phyloP scores from a whole-genome alignment of 371 early-diverging fungal species.

The Rhizopus arrhizus region DNA sequence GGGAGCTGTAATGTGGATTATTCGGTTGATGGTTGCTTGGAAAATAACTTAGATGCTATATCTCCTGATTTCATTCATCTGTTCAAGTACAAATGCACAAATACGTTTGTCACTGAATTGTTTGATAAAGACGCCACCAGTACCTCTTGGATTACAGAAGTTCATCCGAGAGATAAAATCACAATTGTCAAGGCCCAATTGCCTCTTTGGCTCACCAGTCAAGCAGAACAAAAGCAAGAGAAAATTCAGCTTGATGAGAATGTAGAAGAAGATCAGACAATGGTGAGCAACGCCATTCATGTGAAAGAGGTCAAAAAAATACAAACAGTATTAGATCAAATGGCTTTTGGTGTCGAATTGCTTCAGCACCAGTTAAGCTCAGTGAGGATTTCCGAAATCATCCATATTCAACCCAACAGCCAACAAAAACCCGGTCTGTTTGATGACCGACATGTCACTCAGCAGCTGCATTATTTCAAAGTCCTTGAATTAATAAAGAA shows the following conservation, averaged over 20 bases:
- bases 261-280: conserved; percentile 1
- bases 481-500: conserved; percentile 40
- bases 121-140: conserved; percentile 43
- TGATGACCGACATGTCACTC: conserved; percentile 37
- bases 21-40: conserved; percentile 72
- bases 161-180: conserved; percentile 56
- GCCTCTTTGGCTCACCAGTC: conserved; percentile 34
- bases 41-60: conserved; percentile 68
- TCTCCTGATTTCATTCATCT: conserved; percentile 81
- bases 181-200: conserved; percentile 65
- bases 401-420: conserved; percentile 56
- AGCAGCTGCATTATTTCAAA: conserved; percentile 48
- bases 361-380: conserved; percentile 39
- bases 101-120: conserved; percentile 62
- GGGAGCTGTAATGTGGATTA: conserved; percentile 61
- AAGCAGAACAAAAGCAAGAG: not conserved
- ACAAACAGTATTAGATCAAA: conserved; percentile 30
- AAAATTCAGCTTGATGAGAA: not conserved
- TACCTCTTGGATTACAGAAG: conserved; percentile 43
- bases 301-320: not conserved
- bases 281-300: no score
- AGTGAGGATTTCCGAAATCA: conserved; percentile 66
- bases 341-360: conserved; percentile 24
- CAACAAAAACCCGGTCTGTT: conserved; percentile 31
- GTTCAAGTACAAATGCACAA: conserved; percentile 68